Evolutionary conservation across 768 basidiomycete species (phyloP), one percentile per base, ranked within the genome.

Genomic region (Lentinula edodes): DNA sequence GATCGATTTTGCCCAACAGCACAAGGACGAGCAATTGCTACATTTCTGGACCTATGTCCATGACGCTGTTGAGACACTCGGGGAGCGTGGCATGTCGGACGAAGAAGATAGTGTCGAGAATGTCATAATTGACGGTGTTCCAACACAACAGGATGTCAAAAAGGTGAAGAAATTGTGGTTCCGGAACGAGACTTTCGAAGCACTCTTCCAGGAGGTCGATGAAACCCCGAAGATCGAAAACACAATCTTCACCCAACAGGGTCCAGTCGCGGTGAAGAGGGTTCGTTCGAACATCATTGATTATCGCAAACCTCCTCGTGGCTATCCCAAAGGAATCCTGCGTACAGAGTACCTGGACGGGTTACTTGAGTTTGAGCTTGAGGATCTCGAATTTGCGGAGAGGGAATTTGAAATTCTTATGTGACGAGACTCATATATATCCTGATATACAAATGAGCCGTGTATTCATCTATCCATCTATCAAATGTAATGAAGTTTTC

Each of bases 61-160:
- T 15, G 34, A 15, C 13, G 45, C 42, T 15, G 18, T 60, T n/a
- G 45, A 38, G 28, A 60, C 15, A 48, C 43, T 60, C 4, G 58
- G 45, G 6, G 23, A 16, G 23, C 42, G 48, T 20, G 58, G 58
- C 20, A 60, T 60, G 58, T 60, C 58, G 6, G 58, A 60, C 16
- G 58, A 60, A 45, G 58, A 60, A 38, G 58, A 48, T 12, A 42
- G 58, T 12, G 36, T 9, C 9, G 58, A 60, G 36, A 23, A 34
- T 13, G 23, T 54, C 16, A 36, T 54, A 5, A 54, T 36, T 9
- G 20, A 54, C 34, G 52, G 52, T 9, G 34, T 23, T 16, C 15
- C 5, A 34, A 54, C 52, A 9, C 9, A 36, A 8, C 15, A 23
- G 20, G 20, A 54, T 16, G 52, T 54, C 12, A 18, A 36, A n/a